Evolutionary conservation across 179 eudicot genomes (phyloP).

Genomic region (Nepenthes alata): DNA sequence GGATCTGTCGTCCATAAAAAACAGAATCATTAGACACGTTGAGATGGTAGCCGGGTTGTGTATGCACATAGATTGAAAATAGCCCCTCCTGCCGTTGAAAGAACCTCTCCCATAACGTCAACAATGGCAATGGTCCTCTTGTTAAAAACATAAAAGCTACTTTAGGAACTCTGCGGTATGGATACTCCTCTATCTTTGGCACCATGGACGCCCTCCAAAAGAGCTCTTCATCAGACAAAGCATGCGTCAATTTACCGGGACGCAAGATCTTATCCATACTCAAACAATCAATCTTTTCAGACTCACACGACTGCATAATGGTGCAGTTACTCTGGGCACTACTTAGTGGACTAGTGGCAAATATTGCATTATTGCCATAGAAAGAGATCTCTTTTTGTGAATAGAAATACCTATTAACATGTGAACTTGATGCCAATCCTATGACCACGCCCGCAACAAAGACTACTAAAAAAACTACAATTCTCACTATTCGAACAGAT

Average conservation of each 20-base stretch:
- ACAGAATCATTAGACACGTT: conserved; percentile 45
- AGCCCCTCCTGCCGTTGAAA: conserved; percentile 46
- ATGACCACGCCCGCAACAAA: conserved; percentile 63
- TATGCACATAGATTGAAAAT: conserved; percentile 69
- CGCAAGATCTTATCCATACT: conserved; percentile 29
- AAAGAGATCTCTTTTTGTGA: conserved; percentile 15
- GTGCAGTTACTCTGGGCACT: conserved; percentile 9
- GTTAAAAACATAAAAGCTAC: conserved; percentile 87
- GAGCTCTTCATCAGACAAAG: conserved; percentile 53
- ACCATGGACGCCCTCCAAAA: conserved; percentile 89
- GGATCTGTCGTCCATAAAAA: conserved; percentile 60
- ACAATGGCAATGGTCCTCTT: conserved; percentile 64
- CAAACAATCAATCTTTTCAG: conserved; percentile 21
- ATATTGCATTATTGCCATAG: conserved; percentile 10
- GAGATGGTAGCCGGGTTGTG: conserved; percentile 46
- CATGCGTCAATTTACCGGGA: conserved; percentile 38
- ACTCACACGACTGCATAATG: conserved; percentile 15
- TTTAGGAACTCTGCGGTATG: conserved; percentile 51
- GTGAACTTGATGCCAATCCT: conserved; percentile 60
- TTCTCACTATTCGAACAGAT: conserved; percentile 29
- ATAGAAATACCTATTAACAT: conserved; percentile 30
- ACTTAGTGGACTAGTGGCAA: conserved; percentile 11
- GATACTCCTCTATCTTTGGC: conserved; percentile 47
- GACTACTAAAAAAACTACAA: conserved; percentile 34
- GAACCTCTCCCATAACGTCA: conserved; percentile 91